Percentiles rank a stretch among this genome's conserved stretches.
Evolutionary conservation across 2,329 filamentous ascomycete genomes (phyloP).

Genomic region (Fusarium sambucinum): DNA sequence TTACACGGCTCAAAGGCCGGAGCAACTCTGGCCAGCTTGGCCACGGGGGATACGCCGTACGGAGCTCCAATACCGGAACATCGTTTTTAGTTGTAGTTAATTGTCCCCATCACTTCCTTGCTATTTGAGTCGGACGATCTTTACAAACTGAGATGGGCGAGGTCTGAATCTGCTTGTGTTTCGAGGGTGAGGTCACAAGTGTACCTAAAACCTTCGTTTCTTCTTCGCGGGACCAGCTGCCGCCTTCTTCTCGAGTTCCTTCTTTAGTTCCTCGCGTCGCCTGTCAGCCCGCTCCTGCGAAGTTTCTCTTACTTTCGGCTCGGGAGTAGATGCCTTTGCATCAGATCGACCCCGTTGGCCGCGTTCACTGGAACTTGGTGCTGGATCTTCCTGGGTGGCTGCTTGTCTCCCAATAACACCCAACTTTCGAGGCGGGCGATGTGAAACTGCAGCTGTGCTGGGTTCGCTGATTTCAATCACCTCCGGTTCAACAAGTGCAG

Average conservation of each 20-base stretch:
- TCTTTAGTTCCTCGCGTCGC: conserved; percentile 64
- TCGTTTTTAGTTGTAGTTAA: not conserved
- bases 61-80: not conserved
- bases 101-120: not conserved
- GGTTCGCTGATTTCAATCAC: conserved; percentile 12
- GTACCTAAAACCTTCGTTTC: conserved; percentile 64
- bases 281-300: conserved; percentile 62
- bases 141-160: no score
- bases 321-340: conserved; percentile 42
- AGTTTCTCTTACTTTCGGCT: conserved; percentile 56
- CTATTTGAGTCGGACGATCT: not conserved
- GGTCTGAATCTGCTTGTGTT: not conserved
- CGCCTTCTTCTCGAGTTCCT: conserved; percentile 63
- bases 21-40: not conserved
- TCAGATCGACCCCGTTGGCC: conserved; percentile 41
- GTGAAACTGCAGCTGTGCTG: conserved; percentile 13
- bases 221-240: conserved; percentile 65
- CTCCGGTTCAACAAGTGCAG: conserved; percentile 17
- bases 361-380: conserved; percentile 24
- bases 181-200: not conserved
- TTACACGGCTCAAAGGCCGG: not conserved
- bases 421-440: conserved; percentile 45
- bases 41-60: no score
- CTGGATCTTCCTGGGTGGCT: conserved; percentile 12
- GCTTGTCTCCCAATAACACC: conserved; percentile 54